These are phyloP conservation scores for Pythium guiyangense DNA, from an alignment of 352 stramenopile genomes.

Conservation along the genomic window DNA sequence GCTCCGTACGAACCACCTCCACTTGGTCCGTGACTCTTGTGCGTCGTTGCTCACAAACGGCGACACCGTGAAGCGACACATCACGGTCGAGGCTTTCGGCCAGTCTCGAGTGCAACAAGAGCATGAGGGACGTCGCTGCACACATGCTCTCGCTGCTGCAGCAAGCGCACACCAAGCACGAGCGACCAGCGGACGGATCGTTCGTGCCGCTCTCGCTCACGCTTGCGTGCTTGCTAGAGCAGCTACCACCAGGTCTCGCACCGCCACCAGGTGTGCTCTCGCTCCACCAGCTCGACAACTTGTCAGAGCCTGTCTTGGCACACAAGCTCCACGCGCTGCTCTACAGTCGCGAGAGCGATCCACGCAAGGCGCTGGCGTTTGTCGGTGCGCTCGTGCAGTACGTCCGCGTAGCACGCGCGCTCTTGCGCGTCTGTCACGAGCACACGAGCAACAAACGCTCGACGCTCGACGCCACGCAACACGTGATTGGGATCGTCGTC, in stretches of 20 bases:
- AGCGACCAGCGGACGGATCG: slow-evolving; percentile 30
- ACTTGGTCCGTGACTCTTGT: too few relatives aligned
- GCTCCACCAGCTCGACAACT: slow-evolving; percentile 36
- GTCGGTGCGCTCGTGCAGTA: slow-evolving; percentile 37
- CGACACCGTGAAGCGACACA: too few relatives aligned
- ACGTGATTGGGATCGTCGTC: slow-evolving; percentile 21
- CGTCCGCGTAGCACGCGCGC: slow-evolving; percentile 24
- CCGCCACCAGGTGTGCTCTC: slow-evolving; percentile 28
- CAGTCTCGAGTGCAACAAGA: too few relatives aligned
- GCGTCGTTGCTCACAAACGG: too few relatives aligned
- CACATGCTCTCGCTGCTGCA: slow-evolving; percentile 53
- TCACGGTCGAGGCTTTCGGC: too few relatives aligned
- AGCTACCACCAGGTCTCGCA: slow-evolving; percentile 34
- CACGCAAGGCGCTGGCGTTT: slow-evolving; percentile 23
- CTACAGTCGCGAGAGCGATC: slow-evolving; percentile 9
- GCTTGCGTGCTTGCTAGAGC: slow-evolving; percentile 35
- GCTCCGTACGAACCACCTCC: too few relatives aligned
- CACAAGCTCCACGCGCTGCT: slow-evolving; percentile 23
- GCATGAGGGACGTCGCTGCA: slow-evolving; percentile 32
- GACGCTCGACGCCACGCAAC: slow-evolving; percentile 26
- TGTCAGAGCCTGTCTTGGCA: slow-evolving; percentile 25
- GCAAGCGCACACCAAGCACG: slow-evolving; percentile 39
- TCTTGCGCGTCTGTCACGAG: slow-evolving; percentile 36
- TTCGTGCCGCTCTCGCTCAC: slow-evolving; percentile 53
- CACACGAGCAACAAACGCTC: slow-evolving; percentile 27